Percentiles rank a stretch among this genome's conserved stretches.
Evolutionary conservation across 768 basidiomycete genomes (phyloP).

Genomic region (Harrya chromipes): DNA sequence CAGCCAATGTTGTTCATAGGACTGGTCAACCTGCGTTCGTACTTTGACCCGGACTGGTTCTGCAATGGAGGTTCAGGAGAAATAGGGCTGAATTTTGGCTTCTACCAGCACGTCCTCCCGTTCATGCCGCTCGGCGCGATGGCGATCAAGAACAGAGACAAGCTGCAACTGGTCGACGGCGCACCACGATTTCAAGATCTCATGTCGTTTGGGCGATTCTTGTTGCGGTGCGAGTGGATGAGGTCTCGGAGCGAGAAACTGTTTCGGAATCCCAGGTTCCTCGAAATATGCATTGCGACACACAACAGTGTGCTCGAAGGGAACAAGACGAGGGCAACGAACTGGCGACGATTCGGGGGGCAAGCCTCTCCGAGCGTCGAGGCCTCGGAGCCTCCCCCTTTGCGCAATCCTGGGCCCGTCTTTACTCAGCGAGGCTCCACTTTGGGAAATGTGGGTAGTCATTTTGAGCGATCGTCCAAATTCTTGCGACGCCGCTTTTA

Average conservation of each 20-base stretch:
- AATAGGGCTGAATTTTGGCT: constrained; percentile 42
- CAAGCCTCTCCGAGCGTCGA: neutral
- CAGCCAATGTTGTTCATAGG: constrained; percentile 51
- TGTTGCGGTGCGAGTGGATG: constrained; percentile 38
- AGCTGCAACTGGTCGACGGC: constrained; percentile 33
- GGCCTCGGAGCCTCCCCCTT: neutral
- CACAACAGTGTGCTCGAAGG: constrained; percentile 19
- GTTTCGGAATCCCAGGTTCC: constrained; percentile 42
- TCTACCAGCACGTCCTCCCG: constrained; percentile 41
- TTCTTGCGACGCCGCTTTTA: too few species aligned
- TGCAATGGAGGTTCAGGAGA: constrained; percentile 41
- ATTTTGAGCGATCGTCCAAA: too few species aligned
- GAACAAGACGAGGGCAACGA: neutral
- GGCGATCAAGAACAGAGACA: constrained; percentile 4
- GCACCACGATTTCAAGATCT: constrained; percentile 41
- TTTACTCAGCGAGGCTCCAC: constrained; percentile 17
- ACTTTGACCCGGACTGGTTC: constrained; percentile 45
- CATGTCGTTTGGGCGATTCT: constrained; percentile 44
- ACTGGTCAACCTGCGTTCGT: constrained; percentile 49
- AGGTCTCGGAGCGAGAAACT: constrained; percentile 33
- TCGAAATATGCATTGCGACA: constrained; percentile 33
- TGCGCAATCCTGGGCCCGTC: constrained; percentile 12
- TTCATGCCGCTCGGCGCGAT: constrained; percentile 40
- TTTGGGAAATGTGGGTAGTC: too few species aligned
- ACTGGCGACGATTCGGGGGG: neutral